phyloP scores from a whole-genome alignment of 108 stramenopile genomes.

The Seminavis robusta region DNA sequence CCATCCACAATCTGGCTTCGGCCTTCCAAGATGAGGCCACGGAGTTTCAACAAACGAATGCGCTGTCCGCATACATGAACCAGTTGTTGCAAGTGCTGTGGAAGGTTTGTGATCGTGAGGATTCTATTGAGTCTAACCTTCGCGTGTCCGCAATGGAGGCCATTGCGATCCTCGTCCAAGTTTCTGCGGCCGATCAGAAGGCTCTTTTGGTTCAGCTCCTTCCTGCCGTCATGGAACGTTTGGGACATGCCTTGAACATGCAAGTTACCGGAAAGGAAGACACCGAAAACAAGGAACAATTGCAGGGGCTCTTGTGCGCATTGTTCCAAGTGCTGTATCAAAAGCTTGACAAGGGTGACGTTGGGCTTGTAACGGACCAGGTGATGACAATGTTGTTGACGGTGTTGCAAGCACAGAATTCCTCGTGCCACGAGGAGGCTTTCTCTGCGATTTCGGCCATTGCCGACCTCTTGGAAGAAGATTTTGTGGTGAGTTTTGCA shows the following conservation, averaged over 20 bases:
- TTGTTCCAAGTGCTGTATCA: conserved; percentile 76
- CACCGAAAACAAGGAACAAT: conserved; percentile 78
- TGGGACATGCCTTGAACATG: conserved; percentile 71
- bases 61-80: conserved; percentile 73
- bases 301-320: conserved; percentile 85
- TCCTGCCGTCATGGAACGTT: conserved; percentile 75
- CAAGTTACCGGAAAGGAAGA: conserved; percentile 79
- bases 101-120: conserved; percentile 77
- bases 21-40: conserved; percentile 64
- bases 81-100: conserved; percentile 76
- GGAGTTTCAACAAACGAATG: conserved; percentile 65
- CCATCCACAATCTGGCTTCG: conserved; percentile 88
- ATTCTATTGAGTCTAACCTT: conserved; percentile 79
- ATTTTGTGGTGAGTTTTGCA: conserved; percentile 56
- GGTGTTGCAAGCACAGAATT: conserved; percentile 83
- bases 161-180: conserved; percentile 77
- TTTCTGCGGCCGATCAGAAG: conserved; percentile 76
- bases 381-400: conserved; percentile 85
- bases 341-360: conserved; percentile 68
- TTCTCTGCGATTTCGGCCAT: conserved; percentile 88
- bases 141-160: conserved; percentile 85
- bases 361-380: conserved; percentile 71
- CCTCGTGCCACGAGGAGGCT: conserved; percentile 91
- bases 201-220: conserved; percentile 62
- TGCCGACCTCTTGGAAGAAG: conserved; percentile 76